Percentiles rank a stretch among this genome's conserved stretches.
Evolutionary conservation across 2,329 filamentous ascomycete species (phyloP).

Genomic region (Talaromyces sp.): DNA sequence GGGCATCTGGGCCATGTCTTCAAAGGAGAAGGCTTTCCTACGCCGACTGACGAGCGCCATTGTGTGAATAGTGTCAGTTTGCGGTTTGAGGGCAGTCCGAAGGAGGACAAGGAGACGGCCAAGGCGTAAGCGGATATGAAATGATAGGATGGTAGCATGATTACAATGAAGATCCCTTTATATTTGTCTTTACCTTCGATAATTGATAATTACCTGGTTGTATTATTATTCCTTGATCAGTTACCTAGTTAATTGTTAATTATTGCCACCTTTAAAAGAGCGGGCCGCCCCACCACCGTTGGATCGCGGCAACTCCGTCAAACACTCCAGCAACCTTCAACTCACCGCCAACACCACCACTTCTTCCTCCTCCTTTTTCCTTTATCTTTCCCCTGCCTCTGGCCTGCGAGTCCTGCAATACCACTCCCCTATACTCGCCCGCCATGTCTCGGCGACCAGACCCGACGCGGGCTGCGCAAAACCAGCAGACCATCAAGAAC

Average conservation of each 20-base stretch:
- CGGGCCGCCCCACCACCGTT: not conserved
- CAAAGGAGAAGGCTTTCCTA: conserved; percentile 77
- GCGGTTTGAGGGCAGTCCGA: conserved; percentile 69
- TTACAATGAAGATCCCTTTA: too few relatives aligned
- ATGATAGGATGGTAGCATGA: not conserved
- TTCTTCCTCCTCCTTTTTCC: not conserved
- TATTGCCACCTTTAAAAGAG: not conserved
- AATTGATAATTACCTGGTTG: too few relatives aligned
- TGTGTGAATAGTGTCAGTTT: conserved; percentile 93
- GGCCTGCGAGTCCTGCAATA: not conserved
- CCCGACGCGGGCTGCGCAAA: conserved; percentile 85
- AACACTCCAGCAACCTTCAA: not conserved
- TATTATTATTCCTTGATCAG: too few relatives aligned
- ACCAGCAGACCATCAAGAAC: conserved; percentile 88
- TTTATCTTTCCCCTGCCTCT: not conserved
- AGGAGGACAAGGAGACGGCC: conserved; percentile 17
- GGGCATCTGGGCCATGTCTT: conserved; percentile 90
- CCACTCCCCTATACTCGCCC: not conserved
- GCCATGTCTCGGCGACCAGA: conserved; percentile 50
- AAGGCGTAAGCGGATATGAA: conserved; percentile 14
- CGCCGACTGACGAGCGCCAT: conserved; percentile 91
- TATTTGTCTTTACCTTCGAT: too few relatives aligned
- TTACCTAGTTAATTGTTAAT: too few relatives aligned
- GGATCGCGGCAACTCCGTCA: conserved; percentile 3
- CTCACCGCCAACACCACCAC: conserved; percentile 5